Percentiles rank a stretch among this genome's conserved stretches.
Evolutionary conservation across 2,329 filamentous ascomycete species (phyloP).

Genomic region (Xylaria sp.): DNA sequence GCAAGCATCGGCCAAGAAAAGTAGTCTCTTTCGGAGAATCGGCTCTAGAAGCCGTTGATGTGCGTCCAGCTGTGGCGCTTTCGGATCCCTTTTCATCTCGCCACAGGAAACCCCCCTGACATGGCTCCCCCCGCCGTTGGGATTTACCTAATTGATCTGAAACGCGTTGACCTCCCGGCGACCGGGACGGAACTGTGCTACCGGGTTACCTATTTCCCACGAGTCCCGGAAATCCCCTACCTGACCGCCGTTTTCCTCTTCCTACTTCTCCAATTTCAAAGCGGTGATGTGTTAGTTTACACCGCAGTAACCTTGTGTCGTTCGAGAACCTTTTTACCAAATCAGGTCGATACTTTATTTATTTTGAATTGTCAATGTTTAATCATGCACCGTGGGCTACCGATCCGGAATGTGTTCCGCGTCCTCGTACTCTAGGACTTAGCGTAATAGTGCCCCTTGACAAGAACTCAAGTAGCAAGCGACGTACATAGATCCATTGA

Average conservation of each 20-base stretch:
- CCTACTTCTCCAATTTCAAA: constrained; percentile 10
- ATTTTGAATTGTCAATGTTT: no score
- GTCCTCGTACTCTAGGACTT: not conserved
- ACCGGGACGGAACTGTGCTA: constrained; percentile 14
- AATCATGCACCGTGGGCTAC: not conserved
- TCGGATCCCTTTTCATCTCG: not conserved
- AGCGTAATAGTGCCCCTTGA: not conserved
- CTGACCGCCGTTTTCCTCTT: not conserved
- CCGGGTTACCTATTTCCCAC: constrained; percentile 27
- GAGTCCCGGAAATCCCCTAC: not conserved
- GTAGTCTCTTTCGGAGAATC: constrained; percentile 19
- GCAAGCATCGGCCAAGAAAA: not conserved
- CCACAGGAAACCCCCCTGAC: not conserved
- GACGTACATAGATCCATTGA: no score
- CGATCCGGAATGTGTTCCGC: not conserved
- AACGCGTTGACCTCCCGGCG: not conserved
- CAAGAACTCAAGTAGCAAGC: not conserved
- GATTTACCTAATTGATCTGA: constrained; percentile 6
- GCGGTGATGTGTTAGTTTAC: not conserved
- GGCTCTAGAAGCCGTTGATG: constrained; percentile 24
- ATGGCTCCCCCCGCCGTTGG: not conserved
- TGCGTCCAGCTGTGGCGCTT: not conserved
- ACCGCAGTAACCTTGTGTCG: not conserved
- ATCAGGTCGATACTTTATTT: not conserved
- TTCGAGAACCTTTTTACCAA: not conserved